Base-by-base conservation (phyloP, 441 rosid species). In the Viola pubescens region DNA sequence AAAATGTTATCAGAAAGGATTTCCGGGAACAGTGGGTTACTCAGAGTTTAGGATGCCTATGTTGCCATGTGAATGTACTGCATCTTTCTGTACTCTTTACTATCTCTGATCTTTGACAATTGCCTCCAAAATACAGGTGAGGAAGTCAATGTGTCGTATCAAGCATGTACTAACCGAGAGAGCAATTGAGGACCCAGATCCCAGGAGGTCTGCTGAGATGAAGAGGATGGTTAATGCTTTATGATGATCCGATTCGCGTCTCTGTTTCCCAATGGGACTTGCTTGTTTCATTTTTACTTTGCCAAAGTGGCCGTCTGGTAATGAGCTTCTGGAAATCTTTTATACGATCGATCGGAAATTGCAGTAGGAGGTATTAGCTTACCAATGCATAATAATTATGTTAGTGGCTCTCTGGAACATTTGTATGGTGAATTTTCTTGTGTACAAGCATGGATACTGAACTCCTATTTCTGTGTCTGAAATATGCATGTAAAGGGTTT, bases 131-230 rank as follows among this genome's bases (percentile, higher is more conserved):
- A 60, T 68, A 53, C 80, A 88, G 96, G 96, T 86, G 67, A 82
- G 91, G 79, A 91, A 82, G 76, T 83, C 95, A 9, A 86, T 85
- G 98, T 88, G 95, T 70, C 85, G 91, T 11, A 82, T 88, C 69
- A 91, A 91, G 75, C 96, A 87, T 10, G 94, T 88, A 47, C 83
- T 91, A 58, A 83, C 94, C 0, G 96, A 91, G 82, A 78, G 96
- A 77, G 96, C 94, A 6, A 83, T 90, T 53, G 99, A 83, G 50
- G 97, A 91, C 51, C 76, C 83, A 0, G 91, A 88, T 80, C 78
- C 80, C 2, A 82, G 99, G 79, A 80, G 97, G 71, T 83, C 86
- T 45, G 84, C 95, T 0, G 95, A 82, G 79, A 94, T 90, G 96
- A 90, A 81, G 82, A 83, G 94, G 73, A 90, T 86, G 96, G 67